Percentiles rank a stretch among this genome's conserved stretches.
phyloP scores from a whole-genome alignment of 805 yeast genomes.

The Candida incommunis region DNA sequence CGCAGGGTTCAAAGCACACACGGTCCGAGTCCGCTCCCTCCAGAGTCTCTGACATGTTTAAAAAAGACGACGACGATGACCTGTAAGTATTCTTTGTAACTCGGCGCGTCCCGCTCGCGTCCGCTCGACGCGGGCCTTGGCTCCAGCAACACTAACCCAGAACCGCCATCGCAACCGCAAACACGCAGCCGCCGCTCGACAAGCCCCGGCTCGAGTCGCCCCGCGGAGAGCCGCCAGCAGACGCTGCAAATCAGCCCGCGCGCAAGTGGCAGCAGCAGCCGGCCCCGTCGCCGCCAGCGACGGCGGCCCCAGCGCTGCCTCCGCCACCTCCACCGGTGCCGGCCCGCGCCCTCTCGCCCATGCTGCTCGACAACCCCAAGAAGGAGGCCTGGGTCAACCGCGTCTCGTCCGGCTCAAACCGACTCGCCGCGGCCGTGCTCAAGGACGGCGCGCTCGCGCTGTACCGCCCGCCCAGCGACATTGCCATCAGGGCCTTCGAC shows the following conservation, averaged over 20 bases:
- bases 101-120: too few species aligned
- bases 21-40: not conserved
- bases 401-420: slow-evolving; percentile 14
- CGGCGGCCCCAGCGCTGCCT: slow-evolving; percentile 6
- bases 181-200: too few species aligned
- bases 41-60: not conserved
- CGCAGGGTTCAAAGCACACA: not conserved
- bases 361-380: slow-evolving; percentile 1
- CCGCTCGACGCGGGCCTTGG: too few species aligned
- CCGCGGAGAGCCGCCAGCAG: too few species aligned
- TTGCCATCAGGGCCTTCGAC: slow-evolving; percentile 28
- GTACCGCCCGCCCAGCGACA: slow-evolving; percentile 40
- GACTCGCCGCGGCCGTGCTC: slow-evolving; percentile 49
- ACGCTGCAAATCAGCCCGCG: too few species aligned
- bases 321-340: not conserved
- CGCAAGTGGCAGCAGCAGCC: slow-evolving; percentile 7
- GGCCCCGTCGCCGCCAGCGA: slow-evolving; percentile 8
- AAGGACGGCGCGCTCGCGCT: slow-evolving; percentile 53
- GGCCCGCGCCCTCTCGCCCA: not conserved
- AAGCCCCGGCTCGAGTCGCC: too few species aligned
- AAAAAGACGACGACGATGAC: slow-evolving; percentile 1
- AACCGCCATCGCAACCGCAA: too few species aligned
- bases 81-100: not conserved
- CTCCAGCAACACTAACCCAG: too few species aligned
- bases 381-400: slow-evolving; percentile 52